Base-by-base conservation (phyloP, 352 stramenopile species). In the Pythium insidiosum region DNA sequence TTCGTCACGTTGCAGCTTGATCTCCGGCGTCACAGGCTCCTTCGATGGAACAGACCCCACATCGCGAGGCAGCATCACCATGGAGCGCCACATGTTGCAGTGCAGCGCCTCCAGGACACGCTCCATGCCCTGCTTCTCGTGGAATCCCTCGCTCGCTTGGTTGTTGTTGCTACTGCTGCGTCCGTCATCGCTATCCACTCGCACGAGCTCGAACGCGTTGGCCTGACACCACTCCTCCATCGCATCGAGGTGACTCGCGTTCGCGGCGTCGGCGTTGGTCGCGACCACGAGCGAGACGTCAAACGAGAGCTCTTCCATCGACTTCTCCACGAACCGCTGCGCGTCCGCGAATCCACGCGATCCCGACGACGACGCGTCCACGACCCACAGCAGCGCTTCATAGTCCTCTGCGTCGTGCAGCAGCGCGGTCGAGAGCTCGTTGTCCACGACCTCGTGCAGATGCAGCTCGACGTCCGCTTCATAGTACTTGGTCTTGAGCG, bases 31-130 rank as follows among this genome's bases (percentile, higher is more conserved):
- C 33, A 28, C 15, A 15, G 16, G n/a, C 28, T 4, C 6, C 5
- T 35, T 23, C 2, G 41, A 34, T 10, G 22, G 18, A 20, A 13
- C 5, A n/a, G 19, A 38, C 2, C n/a, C 45, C 38, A 9, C 19
- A 10, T 59, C 45, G 1, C 42, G 44, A 43, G 43, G 43, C 1
- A 56, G 48, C 61, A 75, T 81, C 42, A 76, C 65, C 71, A 91
- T 88, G 2, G 78, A 86, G 12, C 48, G 46, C 78, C 78, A 91
- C 68, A 88, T 83, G 36, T 74, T 88, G 55, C 75, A 87, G 18
- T 91, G 61, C 36, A 91, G 49, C 11, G 72, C 75, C 42, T 91
- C 78, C 15, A 91, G 50, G 21, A 88, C 69, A n/a, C 78, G 68
- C 10, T 77, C 62, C 22, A 91, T 58, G 16, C 78, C 73, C 19